phyloP scores from a whole-genome alignment of 257 asterid species.

The Solanum habrochaites region DNA sequence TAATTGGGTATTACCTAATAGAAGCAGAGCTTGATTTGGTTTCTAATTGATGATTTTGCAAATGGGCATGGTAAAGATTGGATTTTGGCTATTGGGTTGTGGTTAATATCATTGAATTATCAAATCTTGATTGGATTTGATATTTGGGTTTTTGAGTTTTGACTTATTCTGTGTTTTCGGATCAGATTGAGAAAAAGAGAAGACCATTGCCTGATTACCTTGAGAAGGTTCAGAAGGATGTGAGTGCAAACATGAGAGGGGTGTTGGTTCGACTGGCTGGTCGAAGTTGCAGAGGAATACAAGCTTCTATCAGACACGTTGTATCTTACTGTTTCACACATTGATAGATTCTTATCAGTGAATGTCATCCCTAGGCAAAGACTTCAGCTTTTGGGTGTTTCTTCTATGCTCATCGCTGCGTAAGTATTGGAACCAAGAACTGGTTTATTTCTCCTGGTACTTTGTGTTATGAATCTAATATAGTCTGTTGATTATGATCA shows the following conservation, averaged over 20 bases:
- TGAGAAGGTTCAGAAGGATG: conserved; percentile 56
- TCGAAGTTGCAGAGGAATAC: conserved; percentile 88
- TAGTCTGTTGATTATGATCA: conserved; percentile 4
- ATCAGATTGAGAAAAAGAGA: conserved; percentile 52
- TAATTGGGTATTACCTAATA: not conserved
- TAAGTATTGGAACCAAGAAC: conserved; percentile 18
- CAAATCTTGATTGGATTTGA: not conserved
- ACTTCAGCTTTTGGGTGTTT: conserved; percentile 93
- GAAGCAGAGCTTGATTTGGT: not conserved
- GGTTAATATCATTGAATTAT: not conserved
- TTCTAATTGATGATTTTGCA: not conserved
- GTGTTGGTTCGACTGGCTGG: conserved; percentile 83
- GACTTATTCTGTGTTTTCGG: not conserved
- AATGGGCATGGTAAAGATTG: not conserved
- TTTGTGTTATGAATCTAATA: not conserved
- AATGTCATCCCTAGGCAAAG: conserved; percentile 35
- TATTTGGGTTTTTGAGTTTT: not conserved
- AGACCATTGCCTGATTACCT: conserved; percentile 49
- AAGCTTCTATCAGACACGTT: conserved; percentile 73
- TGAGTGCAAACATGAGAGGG: conserved; percentile 81
- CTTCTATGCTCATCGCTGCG: conserved; percentile 97
- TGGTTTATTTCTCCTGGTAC: not conserved
- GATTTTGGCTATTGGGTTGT: not conserved
- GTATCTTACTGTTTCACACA: conserved; percentile 49
- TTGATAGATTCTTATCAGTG: conserved; percentile 60